phyloP scores from a whole-genome alignment of 306 rosid species.

The Vigna trinervia region DNA sequence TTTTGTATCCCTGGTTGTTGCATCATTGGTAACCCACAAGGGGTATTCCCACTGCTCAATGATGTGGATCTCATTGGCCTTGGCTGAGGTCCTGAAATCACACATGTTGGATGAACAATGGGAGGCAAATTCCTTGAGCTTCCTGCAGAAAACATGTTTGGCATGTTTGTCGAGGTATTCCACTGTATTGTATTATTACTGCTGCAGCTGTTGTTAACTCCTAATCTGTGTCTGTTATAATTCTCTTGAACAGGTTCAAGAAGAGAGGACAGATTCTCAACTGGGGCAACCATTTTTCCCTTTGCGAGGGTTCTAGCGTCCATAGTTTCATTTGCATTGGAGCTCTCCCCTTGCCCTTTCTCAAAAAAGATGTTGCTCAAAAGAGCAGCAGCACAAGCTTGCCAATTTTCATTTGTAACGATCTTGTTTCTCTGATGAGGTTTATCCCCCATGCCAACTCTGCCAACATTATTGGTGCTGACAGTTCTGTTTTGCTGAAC shows the following conservation, averaged over 20 bases:
- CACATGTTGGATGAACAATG: slow-evolving; percentile 35
- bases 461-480: not conserved
- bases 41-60: not conserved
- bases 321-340: not conserved
- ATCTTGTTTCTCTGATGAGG: not conserved
- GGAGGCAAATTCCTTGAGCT: not conserved
- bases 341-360: not conserved
- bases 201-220: too few species aligned
- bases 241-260: not conserved
- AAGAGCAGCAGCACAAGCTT: slow-evolving; percentile 23
- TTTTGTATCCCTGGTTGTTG: not conserved
- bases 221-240: too few species aligned
- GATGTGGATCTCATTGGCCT: not conserved
- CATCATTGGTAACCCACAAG: not conserved
- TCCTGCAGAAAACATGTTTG: not conserved
- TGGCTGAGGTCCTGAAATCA: slow-evolving; percentile 4
- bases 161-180: not conserved
- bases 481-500: not conserved
- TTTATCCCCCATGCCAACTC: not conserved
- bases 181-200: not conserved
- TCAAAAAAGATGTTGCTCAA: not conserved
- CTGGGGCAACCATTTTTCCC: not conserved
- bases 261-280: not conserved
- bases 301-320: not conserved
- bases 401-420: not conserved